Evolutionary conservation across 176 grass and related monocot genomes (phyloP).

Genomic region (Eremochloa ophiuroides): DNA sequence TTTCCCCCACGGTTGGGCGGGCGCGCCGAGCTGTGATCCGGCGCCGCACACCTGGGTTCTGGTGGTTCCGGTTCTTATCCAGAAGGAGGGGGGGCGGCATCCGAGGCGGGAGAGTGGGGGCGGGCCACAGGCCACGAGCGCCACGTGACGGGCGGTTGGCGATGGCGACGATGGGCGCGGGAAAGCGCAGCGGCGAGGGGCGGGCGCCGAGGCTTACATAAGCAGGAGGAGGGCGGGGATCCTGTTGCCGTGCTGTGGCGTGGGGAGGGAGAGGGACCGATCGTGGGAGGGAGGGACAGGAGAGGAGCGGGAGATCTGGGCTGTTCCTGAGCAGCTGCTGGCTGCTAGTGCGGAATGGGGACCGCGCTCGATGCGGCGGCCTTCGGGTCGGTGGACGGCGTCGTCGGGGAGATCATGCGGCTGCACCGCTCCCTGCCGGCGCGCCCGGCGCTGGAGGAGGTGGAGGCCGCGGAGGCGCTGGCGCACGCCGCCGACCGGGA

Average conservation of each 20-base stretch:
- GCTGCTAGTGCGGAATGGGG: slow-evolving; percentile 40
- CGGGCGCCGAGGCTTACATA: slow-evolving; percentile 19
- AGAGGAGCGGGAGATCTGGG: slow-evolving; percentile 24
- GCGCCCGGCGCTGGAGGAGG: slow-evolving; percentile 69
- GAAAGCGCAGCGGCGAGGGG: slow-evolving; percentile 36
- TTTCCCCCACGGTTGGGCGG: too few relatives aligned
- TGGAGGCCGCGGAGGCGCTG: slow-evolving; percentile 74
- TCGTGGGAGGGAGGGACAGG: neutral
- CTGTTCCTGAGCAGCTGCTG: neutral
- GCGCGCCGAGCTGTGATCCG: slow-evolving; percentile 33
- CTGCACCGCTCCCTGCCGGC: slow-evolving; percentile 74
- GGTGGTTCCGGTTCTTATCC: slow-evolving; percentile 55
- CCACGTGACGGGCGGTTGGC: slow-evolving; percentile 85
- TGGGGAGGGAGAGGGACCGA: too few relatives aligned
- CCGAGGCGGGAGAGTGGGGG: neutral
- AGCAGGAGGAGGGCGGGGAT: slow-evolving; percentile 11
- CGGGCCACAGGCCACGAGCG: slow-evolving; percentile 20
- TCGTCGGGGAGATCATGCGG: slow-evolving; percentile 81
- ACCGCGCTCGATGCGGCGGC: slow-evolving; percentile 45
- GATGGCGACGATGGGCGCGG: slow-evolving; percentile 26
- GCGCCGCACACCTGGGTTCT: slow-evolving; percentile 42
- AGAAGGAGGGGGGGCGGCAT: slow-evolving; percentile 28
- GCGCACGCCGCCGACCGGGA: slow-evolving; percentile 71
- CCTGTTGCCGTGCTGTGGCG: neutral
- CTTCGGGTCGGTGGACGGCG: slow-evolving; percentile 64